Evolutionary conservation across 1,284 basidiomycete genomes (phyloP).

Genomic region (Boletellus deceptivus): DNA sequence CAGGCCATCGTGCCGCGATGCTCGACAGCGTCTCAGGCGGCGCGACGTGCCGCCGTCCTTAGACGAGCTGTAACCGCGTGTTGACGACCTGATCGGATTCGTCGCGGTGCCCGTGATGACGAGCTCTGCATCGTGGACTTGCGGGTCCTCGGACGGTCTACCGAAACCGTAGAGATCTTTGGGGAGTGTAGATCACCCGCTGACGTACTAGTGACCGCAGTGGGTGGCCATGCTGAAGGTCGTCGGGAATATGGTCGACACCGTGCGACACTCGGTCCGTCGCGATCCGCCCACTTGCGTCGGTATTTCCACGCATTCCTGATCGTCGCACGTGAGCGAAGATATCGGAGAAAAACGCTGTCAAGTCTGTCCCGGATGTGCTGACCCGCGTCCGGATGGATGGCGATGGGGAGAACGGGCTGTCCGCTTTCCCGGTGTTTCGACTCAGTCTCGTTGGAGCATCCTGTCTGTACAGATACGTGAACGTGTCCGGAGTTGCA

Average conservation of each 20-base stretch:
- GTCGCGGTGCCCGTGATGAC: conserved; percentile 87
- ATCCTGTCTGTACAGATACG: no score
- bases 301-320: no score
- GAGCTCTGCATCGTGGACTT: conserved; percentile 12
- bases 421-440: no score
- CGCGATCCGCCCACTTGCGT: not conserved
- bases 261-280: not conserved
- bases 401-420: no score
- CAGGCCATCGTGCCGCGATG: not conserved
- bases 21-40: conserved; percentile 1
- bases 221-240: conserved; percentile 40
- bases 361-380: no score
- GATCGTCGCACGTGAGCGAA: no score
- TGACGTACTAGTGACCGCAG: no score
- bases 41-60: conserved; percentile 25
- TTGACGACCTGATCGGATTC: conserved; percentile 99
- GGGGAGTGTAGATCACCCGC: conserved; percentile 31
- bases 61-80: conserved; percentile 82
- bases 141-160: conserved; percentile 69
- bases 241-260: conserved; percentile 44
- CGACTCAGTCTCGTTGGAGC: no score
- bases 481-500: no score
- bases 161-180: conserved; percentile 64
- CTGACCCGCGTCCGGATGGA: no score
- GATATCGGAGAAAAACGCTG: no score